These are phyloP conservation scores for Bacidia gigantensis DNA, from an alignment of 495 filamentous ascomycete genomes.

Conservation along the genomic window DNA sequence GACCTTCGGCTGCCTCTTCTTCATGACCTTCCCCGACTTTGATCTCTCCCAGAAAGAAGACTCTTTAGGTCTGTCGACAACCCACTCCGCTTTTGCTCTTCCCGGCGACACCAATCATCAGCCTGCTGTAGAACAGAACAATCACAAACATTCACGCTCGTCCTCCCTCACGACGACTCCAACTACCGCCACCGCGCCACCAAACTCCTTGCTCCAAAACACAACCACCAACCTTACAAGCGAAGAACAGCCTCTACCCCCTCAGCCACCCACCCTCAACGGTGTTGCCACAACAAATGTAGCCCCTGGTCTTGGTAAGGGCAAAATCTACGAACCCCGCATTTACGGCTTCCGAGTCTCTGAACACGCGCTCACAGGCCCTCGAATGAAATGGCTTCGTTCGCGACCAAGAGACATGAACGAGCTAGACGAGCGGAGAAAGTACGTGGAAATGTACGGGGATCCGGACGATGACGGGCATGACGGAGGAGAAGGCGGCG, in stretches of 20 bases:
- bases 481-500: slow-evolving; percentile 28
- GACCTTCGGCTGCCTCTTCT: slow-evolving; percentile 87
- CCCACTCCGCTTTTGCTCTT: slow-evolving; percentile 15
- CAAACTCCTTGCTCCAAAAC: slow-evolving; percentile 13
- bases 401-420: slow-evolving; percentile 64
- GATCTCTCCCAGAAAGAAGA: slow-evolving; percentile 43
- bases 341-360: slow-evolving; percentile 96
- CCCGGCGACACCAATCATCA: slow-evolving; percentile 25
- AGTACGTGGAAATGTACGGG: slow-evolving; percentile 27
- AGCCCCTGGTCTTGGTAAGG: slow-evolving; percentile 69
- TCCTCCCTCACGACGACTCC: slow-evolving; percentile 26
- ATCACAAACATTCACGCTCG: slow-evolving; percentile 22
- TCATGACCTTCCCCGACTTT: slow-evolving; percentile 95
- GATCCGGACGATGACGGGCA: slow-evolving; percentile 23
- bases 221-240: background rate
- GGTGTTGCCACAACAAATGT: slow-evolving; percentile 72
- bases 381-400: slow-evolving; percentile 92
- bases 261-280: slow-evolving; percentile 56
- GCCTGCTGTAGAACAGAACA: slow-evolving; percentile 22
- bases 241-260: slow-evolving; percentile 23
- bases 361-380: slow-evolving; percentile 71
- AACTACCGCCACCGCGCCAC: slow-evolving; percentile 6
- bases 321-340: slow-evolving; percentile 79
- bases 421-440: slow-evolving; percentile 66
- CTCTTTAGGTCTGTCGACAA: slow-evolving; percentile 17